A percentile compares a stretch with the other conserved stretches of the same genome.
phyloP scores from a whole-genome alignment of 1,284 basidiomycete genomes.

The Kalmanozyma brasiliensis region DNA sequence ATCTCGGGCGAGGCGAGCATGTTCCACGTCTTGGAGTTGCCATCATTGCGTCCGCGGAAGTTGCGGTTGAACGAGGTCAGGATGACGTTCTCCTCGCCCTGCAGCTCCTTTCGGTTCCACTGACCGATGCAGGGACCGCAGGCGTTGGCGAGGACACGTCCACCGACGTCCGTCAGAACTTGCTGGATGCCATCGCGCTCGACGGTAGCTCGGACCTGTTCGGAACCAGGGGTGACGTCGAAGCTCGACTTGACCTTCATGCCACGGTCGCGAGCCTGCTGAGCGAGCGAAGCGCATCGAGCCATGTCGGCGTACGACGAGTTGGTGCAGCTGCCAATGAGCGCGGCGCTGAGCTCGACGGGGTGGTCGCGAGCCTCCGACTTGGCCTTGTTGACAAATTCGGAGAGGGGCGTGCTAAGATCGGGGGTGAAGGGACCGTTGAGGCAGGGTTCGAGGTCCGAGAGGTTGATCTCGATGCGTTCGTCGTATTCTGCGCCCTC shows the following conservation, averaged over 20 bases:
- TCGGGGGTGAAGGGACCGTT: conserved; percentile 99
- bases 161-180: conserved; percentile 85
- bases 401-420: conserved; percentile 91
- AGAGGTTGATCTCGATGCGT: conserved; percentile 91
- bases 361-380: conserved; percentile 83
- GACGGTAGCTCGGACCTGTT: conserved; percentile 97
- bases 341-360: conserved; percentile 81
- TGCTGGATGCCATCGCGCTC: conserved; percentile 90
- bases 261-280: conserved; percentile 86
- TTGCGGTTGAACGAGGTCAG: conserved; percentile 97
- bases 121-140: conserved; percentile 99
- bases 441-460: conserved; percentile 85
- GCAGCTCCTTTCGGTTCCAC: conserved; percentile 93
- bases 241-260: conserved; percentile 89
- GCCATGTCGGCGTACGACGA: conserved; percentile 73
- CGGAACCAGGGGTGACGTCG: conserved; percentile 95
- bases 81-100: conserved; percentile 94
- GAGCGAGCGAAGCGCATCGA: conserved; percentile 87
- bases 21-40: conserved; percentile 95
- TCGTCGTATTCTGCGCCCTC: conserved; percentile 94
- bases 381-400: conserved; percentile 83
- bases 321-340: conserved; percentile 98
- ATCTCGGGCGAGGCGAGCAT: conserved; percentile 97
- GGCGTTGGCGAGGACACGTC: conserved; percentile 92
- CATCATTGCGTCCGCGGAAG: conserved; percentile 98